These are phyloP conservation scores for Triticum timopheevii DNA, from an alignment of 176 grass and related monocot genomes.

Conservation along the genomic window DNA sequence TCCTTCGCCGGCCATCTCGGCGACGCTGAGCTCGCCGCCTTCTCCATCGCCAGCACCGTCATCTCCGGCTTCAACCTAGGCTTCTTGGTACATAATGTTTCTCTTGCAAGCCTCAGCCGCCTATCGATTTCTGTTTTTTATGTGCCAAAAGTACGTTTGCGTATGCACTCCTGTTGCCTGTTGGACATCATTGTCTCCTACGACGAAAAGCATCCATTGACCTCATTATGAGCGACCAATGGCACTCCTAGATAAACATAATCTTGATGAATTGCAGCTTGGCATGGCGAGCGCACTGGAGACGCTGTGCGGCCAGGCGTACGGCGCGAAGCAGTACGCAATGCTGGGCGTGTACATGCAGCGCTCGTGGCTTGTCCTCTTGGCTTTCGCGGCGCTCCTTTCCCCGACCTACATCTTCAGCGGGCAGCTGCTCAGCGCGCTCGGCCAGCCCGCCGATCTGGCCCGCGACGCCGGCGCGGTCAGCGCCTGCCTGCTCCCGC, in stretches of 20 bases:
- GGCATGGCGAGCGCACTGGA: conserved; percentile 83
- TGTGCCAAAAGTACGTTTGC: too few relatives aligned
- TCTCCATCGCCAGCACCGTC: conserved; percentile 91
- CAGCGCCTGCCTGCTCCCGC: conserved; percentile 23
- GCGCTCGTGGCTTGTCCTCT: conserved; percentile 45
- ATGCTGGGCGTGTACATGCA: conserved; percentile 51
- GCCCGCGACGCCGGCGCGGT: neutral
- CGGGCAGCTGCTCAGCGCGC: neutral
- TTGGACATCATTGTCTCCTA: too few relatives aligned
- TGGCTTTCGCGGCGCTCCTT: neutral
- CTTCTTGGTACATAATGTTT: neutral
- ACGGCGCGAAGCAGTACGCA: conserved; percentile 36
- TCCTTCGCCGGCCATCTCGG: conserved; percentile 93
- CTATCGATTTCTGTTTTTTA: too few relatives aligned
- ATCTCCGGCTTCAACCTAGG: conserved; percentile 65
- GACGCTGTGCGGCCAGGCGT: conserved; percentile 64
- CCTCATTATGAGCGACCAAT: too few relatives aligned
- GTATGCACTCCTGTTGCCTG: too few relatives aligned
- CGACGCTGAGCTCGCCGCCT: conserved; percentile 81
- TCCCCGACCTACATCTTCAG: neutral
- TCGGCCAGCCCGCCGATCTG: conserved; percentile 19
- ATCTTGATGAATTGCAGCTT: conserved; percentile 33
- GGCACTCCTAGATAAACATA: too few relatives aligned
- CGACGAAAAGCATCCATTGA: too few relatives aligned
- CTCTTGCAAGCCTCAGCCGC: too few relatives aligned